Conservation (phyloP, 23 red algal genomes). For the Gracilaria vermiculophylla region DNA sequence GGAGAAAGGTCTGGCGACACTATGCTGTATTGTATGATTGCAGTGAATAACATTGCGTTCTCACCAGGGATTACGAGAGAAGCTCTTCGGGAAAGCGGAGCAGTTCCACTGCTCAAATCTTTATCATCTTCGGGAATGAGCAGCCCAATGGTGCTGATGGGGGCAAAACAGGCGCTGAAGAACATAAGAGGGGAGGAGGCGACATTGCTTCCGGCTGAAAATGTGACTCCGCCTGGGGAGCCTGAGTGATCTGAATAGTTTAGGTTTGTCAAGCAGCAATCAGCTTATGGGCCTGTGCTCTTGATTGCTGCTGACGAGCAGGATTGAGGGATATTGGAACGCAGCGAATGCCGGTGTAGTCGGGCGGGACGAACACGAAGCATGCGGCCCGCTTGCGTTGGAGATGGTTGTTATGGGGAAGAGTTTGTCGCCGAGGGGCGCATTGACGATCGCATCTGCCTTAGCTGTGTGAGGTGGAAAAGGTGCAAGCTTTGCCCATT, state of each 20-base stretch:
- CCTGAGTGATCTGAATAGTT: neutral
- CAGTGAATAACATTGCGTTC: slow-evolving; percentile 52
- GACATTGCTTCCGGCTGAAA: slow-evolving; percentile 2
- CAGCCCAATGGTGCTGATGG: slow-evolving; percentile 3
- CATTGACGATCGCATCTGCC: too few relatives aligned
- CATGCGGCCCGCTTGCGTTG: too few relatives aligned
- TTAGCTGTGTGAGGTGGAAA: too few relatives aligned
- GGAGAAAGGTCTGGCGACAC: slow-evolving; percentile 37
- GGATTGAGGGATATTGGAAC: too few relatives aligned
- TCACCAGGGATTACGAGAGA: slow-evolving; percentile 55
- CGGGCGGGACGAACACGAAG: neutral
- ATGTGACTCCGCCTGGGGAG: neutral
- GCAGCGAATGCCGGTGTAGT: too few relatives aligned
- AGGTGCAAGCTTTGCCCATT: too few relatives aligned
- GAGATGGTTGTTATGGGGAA: too few relatives aligned
- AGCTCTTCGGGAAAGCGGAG: slow-evolving; percentile 26
- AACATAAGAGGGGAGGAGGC: slow-evolving; percentile 27
- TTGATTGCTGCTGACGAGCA: neutral
- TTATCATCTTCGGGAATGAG: slow-evolving; percentile 56
- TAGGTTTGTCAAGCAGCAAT: neutral
- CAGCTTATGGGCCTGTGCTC: neutral
- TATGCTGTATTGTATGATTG: slow-evolving; percentile 36
- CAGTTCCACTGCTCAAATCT: slow-evolving; percentile 30
- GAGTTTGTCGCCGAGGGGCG: too few relatives aligned
- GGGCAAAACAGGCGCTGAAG: slow-evolving; percentile 43